Evolutionary conservation across 2,329 filamentous ascomycete species (phyloP).

Genomic region (Fusarium metavorans): DNA sequence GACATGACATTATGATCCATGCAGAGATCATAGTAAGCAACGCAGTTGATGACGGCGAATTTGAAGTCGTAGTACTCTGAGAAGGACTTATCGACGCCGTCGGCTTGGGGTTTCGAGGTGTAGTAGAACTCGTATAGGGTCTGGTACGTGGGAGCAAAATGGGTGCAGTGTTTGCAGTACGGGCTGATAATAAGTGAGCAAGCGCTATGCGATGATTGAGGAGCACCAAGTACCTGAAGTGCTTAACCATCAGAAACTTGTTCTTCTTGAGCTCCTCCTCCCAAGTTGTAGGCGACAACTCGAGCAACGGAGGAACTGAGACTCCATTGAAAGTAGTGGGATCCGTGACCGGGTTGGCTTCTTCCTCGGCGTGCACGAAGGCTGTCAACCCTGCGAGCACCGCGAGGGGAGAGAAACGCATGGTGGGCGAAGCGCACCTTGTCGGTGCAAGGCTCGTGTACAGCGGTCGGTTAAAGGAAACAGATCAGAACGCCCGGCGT

Average conservation of each 20-base stretch:
- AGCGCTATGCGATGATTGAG: background rate
- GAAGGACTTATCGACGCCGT: conserved; percentile 72
- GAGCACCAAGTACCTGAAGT: conserved; percentile 70
- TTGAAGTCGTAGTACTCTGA: conserved; percentile 88
- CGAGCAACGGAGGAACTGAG: conserved; percentile 73
- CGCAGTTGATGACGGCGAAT: conserved; percentile 88
- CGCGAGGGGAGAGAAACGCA: conserved; percentile 55
- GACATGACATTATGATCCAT: conserved; percentile 72
- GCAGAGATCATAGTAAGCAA: conserved; percentile 85
- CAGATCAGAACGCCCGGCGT: background rate
- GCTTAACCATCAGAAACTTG: conserved; percentile 70
- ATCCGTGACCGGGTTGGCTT: conserved; percentile 47
- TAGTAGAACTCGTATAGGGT: conserved; percentile 95
- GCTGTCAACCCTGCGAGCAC: conserved; percentile 60
- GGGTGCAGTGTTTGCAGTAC: conserved; percentile 78
- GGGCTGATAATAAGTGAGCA: conserved; percentile 57
- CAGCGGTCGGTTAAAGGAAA: background rate
- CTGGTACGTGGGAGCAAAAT: conserved; percentile 87
- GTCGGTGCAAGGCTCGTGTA: conserved; percentile 4
- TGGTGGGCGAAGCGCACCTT: conserved; percentile 35
- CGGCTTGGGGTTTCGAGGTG: conserved; percentile 79
- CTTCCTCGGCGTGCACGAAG: conserved; percentile 50
- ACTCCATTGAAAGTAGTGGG: conserved; percentile 74
- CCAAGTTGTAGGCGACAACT: conserved; percentile 69
- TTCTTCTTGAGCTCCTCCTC: conserved; percentile 66